Evolutionary conservation across 2,329 filamentous ascomycete genomes (phyloP), one percentile per base, ranked within the genome.

Genomic region (Sclerotinia borealis): DNA sequence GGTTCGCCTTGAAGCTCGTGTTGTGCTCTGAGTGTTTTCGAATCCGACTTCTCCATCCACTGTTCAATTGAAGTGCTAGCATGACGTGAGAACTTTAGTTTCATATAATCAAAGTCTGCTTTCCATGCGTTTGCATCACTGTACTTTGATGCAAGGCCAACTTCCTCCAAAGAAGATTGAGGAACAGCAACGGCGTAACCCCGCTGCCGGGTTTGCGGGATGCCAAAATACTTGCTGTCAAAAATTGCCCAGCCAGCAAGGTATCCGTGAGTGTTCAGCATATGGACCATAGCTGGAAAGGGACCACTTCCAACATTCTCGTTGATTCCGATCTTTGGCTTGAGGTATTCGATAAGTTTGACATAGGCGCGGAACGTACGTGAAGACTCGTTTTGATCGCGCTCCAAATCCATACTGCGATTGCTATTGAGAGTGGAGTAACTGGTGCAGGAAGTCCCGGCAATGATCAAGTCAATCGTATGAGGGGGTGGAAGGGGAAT

Each of bases 361-460:
- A 86, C 70, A n/a, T 90, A 81, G 0, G 83, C 84, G 45, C 79
- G 77, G 72, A 89, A 89, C 0, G 89, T 92, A 41, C 83, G 79
- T 0, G 81, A 82, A 0, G 88, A 90, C 68, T 91, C 85, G 3
- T 88, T 88, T 17, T 80, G 76, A 9, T 82, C 78, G 3, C 4
- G 13, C 1, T 80, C 75, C 0, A 87, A 72, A 0, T 75, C 74
- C 63, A 85, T 85, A 19, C 77, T 77, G 5, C 78, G 73, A 29
- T 43, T 17, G 56, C 77, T 82, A 72, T 92, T 93, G 37, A 92
- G 74, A 0, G 67, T 71, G 0, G 90, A 93, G 67, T 89, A 90
- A 69, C 93, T 90, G 2, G 91, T 88, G 68, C 90, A 95, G 0
- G 88, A 87, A 48, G 88, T 90, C 0, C 90, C 90, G 8, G 87